Evolutionary conservation across 768 basidiomycete genomes (phyloP), one percentile per base, ranked within the genome.

Genomic region (Panaeolus cyanescens): DNA sequence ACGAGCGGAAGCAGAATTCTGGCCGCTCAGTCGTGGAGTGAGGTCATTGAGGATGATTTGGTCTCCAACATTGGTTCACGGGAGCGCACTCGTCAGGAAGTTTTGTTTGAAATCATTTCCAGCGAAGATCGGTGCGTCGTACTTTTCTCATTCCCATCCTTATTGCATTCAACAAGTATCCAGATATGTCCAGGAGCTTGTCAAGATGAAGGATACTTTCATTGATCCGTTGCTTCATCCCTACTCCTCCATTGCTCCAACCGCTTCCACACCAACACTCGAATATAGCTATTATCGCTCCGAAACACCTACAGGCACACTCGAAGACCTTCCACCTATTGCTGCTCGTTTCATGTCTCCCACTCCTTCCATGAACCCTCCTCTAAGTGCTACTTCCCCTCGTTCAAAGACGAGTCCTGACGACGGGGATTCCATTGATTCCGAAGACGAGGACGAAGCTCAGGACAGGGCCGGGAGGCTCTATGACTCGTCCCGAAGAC

Each of bases 51-150:
- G 72, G 94, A 93, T 59, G 96, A 98, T 74, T 85, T 98, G 40
- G 92, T 98, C 19, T 88, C 89, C 45, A 94, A 98, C 70, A 80
- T 98, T 33, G 93, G 95, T n/a, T 89, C 93, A 45, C 87, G 93
- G 62, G 96, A 98, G 73, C 86, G 96, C 60, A 97, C 96, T 36
- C 85, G 96, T 56, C 96, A 98, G 74, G 96, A 98, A 77, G 96
- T 98, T 5, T 75, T 98, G 28, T 97, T 94, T 80, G 96, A 98
- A 79, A 98, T 98, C 65, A 95, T 98, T 54, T 90, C 92, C 31
- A 95, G 93, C 66, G 96, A 98, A 77, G 95, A 98, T 74, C 87
- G 95, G 93, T 93, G 69, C 55, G 85, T 25, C 15, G 37, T 58
- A 19, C 30, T 54, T 37, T 58, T 55, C 15, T 53, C 56, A 9